Percentiles rank a stretch among this genome's conserved stretches.
Evolutionary conservation across 805 yeast genomes (phyloP).

Genomic region (Vanderwaltozyma verrucispora): DNA sequence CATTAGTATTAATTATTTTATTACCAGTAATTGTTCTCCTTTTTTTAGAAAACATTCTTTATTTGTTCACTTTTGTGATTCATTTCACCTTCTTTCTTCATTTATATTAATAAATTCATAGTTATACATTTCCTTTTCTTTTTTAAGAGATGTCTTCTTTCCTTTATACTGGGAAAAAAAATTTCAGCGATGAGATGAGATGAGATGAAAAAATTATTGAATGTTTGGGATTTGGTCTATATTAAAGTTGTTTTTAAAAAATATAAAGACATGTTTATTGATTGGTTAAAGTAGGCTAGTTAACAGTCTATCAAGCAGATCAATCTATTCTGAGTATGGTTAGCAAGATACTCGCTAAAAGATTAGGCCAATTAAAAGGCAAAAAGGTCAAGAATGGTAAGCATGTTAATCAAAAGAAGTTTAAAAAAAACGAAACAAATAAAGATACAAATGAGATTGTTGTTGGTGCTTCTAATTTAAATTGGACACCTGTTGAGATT

Average conservation of each 20-base stretch:
- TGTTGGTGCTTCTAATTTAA: constrained; percentile 41
- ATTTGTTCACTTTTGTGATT: no score
- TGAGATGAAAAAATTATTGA: constrained; percentile 6
- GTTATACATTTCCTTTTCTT: no score
- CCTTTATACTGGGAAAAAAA: neutral
- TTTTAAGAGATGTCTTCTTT: neutral
- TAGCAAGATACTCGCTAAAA: neutral
- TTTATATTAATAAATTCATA: no score
- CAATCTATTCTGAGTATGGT: neutral
- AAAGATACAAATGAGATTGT: constrained; percentile 8
- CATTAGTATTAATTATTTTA: constrained; percentile 21
- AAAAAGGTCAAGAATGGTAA: neutral
- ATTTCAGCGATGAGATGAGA: constrained; percentile 15
- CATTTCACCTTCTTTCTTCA: neutral
- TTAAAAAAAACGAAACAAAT: neutral
- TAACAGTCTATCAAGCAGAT: no score
- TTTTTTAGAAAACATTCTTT: constrained; percentile 15
- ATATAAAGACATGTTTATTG: no score
- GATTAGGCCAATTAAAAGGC: neutral
- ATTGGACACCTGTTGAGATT: constrained; percentile 76
- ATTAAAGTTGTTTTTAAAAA: no score
- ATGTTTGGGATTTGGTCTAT: no score
- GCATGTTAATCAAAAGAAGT: neutral
- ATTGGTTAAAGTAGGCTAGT: no score
- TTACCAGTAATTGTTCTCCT: constrained; percentile 29